Conservation (phyloP, 164 flowering plant genomes). For the Vitis rupestris region DNA sequence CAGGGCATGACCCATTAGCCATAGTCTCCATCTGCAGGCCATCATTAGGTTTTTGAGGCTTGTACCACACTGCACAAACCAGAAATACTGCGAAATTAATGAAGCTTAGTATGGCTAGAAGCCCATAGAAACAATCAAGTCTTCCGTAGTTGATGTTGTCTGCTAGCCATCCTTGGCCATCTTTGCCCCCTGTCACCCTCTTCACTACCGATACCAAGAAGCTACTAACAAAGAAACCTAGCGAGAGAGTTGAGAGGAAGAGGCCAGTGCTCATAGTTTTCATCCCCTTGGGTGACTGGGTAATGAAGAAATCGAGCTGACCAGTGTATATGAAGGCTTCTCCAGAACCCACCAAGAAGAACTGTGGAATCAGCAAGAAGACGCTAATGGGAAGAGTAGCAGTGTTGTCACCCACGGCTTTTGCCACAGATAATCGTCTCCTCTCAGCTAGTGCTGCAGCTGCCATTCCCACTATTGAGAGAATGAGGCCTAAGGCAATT, state of each 20-base stretch:
- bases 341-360: conserved; percentile 83
- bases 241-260: conserved; percentile 82
- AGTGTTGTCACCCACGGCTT: conserved; percentile 15
- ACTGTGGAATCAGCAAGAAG: conserved; percentile 81
- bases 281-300: conserved; percentile 92
- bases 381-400: conserved; percentile 62
- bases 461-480: conserved; percentile 77
- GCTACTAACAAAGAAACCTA: conserved; percentile 92
- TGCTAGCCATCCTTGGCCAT: conserved; percentile 67
- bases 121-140: conserved; percentile 70
- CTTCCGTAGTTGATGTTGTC: conserved; percentile 73
- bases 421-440: conserved; percentile 69
- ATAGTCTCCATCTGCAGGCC: conserved; percentile 31
- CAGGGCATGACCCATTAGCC: conserved; percentile 16
- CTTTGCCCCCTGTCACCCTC: conserved; percentile 41
- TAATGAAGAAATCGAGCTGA: conserved; percentile 97
- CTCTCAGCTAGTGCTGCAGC: conserved; percentile 68
- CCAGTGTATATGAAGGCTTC: conserved; percentile 98
- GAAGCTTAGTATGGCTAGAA: conserved; percentile 55
- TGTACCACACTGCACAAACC: conserved; percentile 63
- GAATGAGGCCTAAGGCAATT: conserved; percentile 65
- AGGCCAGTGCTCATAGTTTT: conserved; percentile 98
- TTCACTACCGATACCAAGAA: conserved; percentile 73
- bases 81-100: conserved; percentile 58
- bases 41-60: conserved; percentile 28